Evolutionary conservation across 2,329 filamentous ascomycete species (phyloP).

Genomic region (Arthrobotrys entomopaga): DNA sequence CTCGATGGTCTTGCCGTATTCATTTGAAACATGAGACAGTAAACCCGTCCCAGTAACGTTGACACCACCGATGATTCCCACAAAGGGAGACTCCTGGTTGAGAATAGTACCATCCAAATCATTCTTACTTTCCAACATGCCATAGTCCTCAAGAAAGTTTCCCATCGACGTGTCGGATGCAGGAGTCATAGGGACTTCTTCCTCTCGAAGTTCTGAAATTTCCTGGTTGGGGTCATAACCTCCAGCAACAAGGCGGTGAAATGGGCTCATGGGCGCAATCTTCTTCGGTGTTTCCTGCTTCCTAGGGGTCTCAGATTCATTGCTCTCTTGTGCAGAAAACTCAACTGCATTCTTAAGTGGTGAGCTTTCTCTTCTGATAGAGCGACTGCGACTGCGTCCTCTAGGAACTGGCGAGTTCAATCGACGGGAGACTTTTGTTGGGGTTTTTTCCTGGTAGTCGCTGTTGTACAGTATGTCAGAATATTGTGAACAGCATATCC

Average conservation of each 20-base stretch:
- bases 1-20: not conserved
- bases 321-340: constrained; percentile 24
- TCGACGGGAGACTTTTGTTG: constrained; percentile 1
- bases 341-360: constrained; percentile 51
- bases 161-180: not conserved
- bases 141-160: constrained; percentile 10
- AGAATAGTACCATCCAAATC: not conserved
- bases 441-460: constrained; percentile 15
- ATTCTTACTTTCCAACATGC: not conserved
- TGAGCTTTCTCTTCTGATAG: constrained; percentile 41
- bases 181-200: constrained; percentile 33
- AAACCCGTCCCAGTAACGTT: not conserved
- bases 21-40: not conserved
- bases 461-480: constrained; percentile 6
- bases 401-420: constrained; percentile 7
- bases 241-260: constrained; percentile 12
- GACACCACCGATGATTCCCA: not conserved
- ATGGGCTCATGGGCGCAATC: constrained; percentile 10
- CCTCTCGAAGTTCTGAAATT: constrained; percentile 46
- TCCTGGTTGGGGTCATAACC: constrained; percentile 45
- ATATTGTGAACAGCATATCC: not conserved
- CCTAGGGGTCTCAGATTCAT: constrained; percentile 15
- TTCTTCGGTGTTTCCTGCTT: not conserved
- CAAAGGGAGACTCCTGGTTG: not conserved
- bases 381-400: constrained; percentile 30